Conservation (phyloP, 1,139 yeast genomes). For the Sugiyamaella neomexicana region DNA sequence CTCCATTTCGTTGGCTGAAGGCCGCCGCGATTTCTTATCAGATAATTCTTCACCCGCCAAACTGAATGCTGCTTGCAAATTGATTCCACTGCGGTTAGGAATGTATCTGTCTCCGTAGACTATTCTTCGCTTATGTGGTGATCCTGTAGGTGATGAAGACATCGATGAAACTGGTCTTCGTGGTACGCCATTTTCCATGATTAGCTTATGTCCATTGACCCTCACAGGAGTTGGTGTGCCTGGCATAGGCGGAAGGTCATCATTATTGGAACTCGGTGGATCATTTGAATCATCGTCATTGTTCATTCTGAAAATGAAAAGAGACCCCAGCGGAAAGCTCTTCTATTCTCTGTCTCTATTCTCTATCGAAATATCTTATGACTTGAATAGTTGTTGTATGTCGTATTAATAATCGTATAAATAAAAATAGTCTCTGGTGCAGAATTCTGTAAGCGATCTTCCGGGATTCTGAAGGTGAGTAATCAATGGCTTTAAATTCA, state of each 20-base stretch:
- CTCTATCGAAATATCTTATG: background rate
- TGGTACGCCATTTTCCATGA: constrained; percentile 9
- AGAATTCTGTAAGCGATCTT: too few relatives aligned
- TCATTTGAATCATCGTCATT: constrained; percentile 12
- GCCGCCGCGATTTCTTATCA: constrained; percentile 25
- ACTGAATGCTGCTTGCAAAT: constrained; percentile 84
- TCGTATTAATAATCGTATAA: too few relatives aligned
- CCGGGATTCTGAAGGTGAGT: too few relatives aligned
- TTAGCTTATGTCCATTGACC: constrained; percentile 20
- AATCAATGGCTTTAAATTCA: too few relatives aligned
- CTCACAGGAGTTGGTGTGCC: constrained; percentile 31
- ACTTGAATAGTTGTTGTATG: too few relatives aligned
- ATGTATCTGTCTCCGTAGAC: constrained; percentile 65
- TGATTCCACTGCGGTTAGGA: constrained; percentile 82
- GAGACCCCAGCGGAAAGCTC: background rate
- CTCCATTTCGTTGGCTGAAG: constrained; percentile 17
- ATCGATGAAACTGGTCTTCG: constrained; percentile 3
- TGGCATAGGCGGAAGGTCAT: constrained; percentile 21
- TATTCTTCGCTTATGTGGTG: constrained; percentile 22
- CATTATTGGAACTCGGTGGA: constrained; percentile 3
- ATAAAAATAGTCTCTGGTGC: too few relatives aligned
- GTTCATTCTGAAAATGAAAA: constrained; percentile 12
- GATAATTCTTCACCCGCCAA: constrained; percentile 52
- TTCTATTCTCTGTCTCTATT: background rate
- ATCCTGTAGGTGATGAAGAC: constrained; percentile 19